These are phyloP conservation scores for Pleurotus eryngii DNA, from an alignment of 768 basidiomycete species.

Conservation along the genomic window DNA sequence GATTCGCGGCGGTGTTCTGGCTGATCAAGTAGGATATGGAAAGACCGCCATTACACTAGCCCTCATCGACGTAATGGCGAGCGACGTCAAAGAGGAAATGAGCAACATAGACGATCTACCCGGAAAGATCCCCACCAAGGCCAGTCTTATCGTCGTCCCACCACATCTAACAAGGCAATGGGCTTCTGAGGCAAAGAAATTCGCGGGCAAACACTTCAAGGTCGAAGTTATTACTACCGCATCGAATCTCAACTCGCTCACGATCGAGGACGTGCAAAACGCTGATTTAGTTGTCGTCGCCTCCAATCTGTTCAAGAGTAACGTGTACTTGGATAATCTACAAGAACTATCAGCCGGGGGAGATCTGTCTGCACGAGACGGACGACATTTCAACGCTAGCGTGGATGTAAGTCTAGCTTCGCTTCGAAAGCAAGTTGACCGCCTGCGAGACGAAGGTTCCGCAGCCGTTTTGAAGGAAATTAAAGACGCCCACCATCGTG, in stretches of 20 bases:
- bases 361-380: constrained; percentile 70
- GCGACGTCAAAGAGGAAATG: constrained; percentile 57
- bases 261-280: constrained; percentile 69
- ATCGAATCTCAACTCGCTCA: constrained; percentile 65
- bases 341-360: constrained; percentile 67
- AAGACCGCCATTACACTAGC: constrained; percentile 95
- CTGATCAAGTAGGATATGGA: constrained; percentile 95
- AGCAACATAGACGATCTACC: constrained; percentile 40
- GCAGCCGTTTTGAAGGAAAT: constrained; percentile 62
- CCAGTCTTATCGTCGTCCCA: constrained; percentile 82
- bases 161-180: constrained; percentile 90
- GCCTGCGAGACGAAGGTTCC: constrained; percentile 63
- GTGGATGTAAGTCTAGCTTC: constrained; percentile 59
- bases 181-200: constrained; percentile 83
- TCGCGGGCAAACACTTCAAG: constrained; percentile 60
- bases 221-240: constrained; percentile 68
- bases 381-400: constrained; percentile 86
- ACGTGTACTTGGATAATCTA: constrained; percentile 73
- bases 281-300: constrained; percentile 88
- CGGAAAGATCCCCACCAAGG: constrained; percentile 77
- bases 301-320: constrained; percentile 80
- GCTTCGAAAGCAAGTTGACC: constrained; percentile 59
- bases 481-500: constrained; percentile 52
- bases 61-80: constrained; percentile 71
- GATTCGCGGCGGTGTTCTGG: constrained; percentile 86